phyloP scores from a whole-genome alignment of 192 early-diverging fungal genomes.

The Haplosporangium gracile region DNA sequence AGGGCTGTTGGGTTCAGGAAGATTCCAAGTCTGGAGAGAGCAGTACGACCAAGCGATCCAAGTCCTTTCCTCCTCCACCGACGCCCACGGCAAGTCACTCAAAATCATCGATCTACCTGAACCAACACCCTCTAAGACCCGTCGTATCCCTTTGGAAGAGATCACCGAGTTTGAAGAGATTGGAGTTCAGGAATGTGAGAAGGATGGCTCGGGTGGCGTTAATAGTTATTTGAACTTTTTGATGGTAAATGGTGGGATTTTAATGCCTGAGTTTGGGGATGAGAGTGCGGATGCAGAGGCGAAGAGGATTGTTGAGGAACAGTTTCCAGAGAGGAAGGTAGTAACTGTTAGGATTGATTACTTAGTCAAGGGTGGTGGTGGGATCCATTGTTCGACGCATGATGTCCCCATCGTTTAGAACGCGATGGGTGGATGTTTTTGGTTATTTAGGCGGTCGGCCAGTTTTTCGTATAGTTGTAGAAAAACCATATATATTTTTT shows the following conservation, averaged over 20 bases:
- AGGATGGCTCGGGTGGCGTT: constrained; percentile 5
- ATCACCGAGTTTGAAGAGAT: constrained; percentile 8
- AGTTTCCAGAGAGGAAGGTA: constrained; percentile 1
- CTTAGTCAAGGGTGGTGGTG: constrained; percentile 16
- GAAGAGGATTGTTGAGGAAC: constrained; percentile 8
- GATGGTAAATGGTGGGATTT: constrained; percentile 18
- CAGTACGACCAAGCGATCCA: constrained; percentile 18
- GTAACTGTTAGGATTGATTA: constrained; percentile 24
- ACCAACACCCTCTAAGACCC: constrained; percentile 16
- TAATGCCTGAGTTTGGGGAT: constrained; percentile 24
- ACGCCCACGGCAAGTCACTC: constrained; percentile 14
- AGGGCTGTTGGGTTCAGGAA: not conserved
- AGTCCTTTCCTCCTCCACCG: constrained; percentile 12
- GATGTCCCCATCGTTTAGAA: constrained; percentile 1
- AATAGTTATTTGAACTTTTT: constrained; percentile 21
- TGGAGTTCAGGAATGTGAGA: constrained; percentile 8
- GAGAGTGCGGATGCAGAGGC: constrained; percentile 8
- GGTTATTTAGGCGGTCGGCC: no score
- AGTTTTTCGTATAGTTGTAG: not conserved
- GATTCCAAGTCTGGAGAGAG: constrained; percentile 16
- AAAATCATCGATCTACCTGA: constrained; percentile 24
- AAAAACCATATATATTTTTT: not conserved
- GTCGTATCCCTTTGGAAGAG: constrained; percentile 7
- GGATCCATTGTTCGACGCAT: constrained; percentile 24
- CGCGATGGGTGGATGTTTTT: no score